Conservation (phyloP, 2,329 filamentous ascomycete genomes). For the Rhexocercosporidium sp. region DNA sequence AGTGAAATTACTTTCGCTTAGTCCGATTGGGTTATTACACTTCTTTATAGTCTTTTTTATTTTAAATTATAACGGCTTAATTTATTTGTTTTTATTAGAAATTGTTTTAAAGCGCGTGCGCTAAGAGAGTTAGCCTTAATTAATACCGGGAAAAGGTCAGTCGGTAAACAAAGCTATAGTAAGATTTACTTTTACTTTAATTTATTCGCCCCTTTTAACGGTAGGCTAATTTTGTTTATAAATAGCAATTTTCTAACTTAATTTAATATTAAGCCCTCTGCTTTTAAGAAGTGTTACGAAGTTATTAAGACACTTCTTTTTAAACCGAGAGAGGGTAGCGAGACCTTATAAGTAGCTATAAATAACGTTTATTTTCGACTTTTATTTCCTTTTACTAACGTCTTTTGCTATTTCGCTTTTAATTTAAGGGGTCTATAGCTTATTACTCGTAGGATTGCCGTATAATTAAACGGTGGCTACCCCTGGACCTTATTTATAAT, state of each 20-base stretch:
- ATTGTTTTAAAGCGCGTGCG: constrained; percentile 1
- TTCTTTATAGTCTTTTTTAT: constrained; percentile 7
- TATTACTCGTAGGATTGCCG: neutral
- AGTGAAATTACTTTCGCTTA: neutral
- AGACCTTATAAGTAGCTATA: neutral
- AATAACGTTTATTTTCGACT: neutral
- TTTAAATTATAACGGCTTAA: neutral
- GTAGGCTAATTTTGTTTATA: neutral
- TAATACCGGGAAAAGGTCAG: neutral
- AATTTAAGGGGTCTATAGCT: neutral
- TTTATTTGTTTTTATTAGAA: constrained; percentile 5
- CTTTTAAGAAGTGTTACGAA: neutral
- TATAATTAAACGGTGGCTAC: neutral
- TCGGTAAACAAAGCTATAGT: neutral
- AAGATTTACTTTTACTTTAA: neutral
- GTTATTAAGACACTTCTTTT: neutral
- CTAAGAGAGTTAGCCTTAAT: constrained; percentile 4
- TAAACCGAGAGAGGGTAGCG: neutral
- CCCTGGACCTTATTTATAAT: neutral
- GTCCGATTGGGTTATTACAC: neutral
- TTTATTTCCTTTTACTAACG: neutral
- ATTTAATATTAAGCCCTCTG: neutral
- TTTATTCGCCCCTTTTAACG: neutral
- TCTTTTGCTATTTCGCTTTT: neutral
- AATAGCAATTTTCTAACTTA: neutral